These are phyloP conservation scores for Paramecium bursaria DNA, from an alignment of 73 alveolate species.

Conservation along the genomic window DNA sequence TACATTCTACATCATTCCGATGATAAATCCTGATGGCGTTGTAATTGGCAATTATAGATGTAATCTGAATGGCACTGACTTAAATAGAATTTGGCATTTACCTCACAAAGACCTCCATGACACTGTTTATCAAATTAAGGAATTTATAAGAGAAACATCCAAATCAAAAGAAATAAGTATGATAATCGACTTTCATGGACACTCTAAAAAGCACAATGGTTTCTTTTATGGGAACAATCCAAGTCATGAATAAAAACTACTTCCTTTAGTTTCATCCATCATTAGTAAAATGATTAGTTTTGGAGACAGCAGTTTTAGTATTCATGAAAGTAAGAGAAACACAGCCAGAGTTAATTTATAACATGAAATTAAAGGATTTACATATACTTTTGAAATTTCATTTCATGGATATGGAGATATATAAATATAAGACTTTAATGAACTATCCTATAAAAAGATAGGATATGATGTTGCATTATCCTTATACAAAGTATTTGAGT, in stretches of 20 bases:
- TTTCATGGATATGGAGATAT: conserved; percentile 9
- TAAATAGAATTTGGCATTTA: conserved; percentile 78
- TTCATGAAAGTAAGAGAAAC: conserved; percentile 31
- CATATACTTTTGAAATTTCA: neutral
- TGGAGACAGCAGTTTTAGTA: neutral
- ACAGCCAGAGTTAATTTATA: conserved; percentile 4
- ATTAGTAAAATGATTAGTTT: conserved; percentile 8
- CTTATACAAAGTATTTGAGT: neutral
- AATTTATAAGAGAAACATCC: conserved; percentile 60
- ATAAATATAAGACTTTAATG: neutral
- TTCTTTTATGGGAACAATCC: conserved; percentile 2
- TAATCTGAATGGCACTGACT: conserved; percentile 77
- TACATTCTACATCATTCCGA: conserved; percentile 76
- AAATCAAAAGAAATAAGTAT: neutral
- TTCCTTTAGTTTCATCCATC: conserved; percentile 22
- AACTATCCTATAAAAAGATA: neutral
- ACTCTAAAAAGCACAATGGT: conserved; percentile 36
- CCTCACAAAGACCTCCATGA: conserved; percentile 82
- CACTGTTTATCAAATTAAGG: conserved; percentile 74
- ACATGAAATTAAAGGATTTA: conserved; percentile 7
- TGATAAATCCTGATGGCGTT: conserved; percentile 82
- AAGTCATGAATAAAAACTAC: neutral
- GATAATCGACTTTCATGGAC: conserved; percentile 55
- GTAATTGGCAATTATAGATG: conserved; percentile 78
- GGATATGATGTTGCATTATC: neutral